Evolutionary conservation across 1,284 basidiomycete species (phyloP).

Genomic region (Taiwanofungus camphoratus): DNA sequence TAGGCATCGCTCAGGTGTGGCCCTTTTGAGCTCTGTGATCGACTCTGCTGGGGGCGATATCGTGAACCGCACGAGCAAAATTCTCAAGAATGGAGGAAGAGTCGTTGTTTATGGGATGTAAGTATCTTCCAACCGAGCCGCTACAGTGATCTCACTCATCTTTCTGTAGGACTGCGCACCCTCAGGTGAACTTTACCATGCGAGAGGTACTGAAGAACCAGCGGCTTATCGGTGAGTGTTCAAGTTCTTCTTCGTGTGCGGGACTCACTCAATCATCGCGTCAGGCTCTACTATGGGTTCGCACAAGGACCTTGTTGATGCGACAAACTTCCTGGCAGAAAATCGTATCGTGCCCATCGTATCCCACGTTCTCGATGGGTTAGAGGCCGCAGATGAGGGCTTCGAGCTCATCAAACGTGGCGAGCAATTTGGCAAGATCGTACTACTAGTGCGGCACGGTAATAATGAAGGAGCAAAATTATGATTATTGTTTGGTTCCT

Average conservation of each 20-base stretch:
- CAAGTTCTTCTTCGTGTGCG: constrained; percentile 4
- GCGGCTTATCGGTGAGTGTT: constrained; percentile 58
- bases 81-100: constrained; percentile 66
- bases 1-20: no score
- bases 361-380: constrained; percentile 57
- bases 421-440: constrained; percentile 74
- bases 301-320: constrained; percentile 65
- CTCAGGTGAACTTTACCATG: constrained; percentile 70
- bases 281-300: constrained; percentile 83
- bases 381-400: constrained; percentile 65
- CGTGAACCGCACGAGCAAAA: constrained; percentile 46
- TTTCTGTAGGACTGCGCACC: constrained; percentile 57
- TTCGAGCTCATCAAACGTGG: constrained; percentile 62
- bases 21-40: constrained; percentile 64
- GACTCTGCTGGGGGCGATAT: constrained; percentile 82
- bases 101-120: constrained; percentile 80
- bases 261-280: background rate
- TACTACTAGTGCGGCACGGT: constrained; percentile 37
- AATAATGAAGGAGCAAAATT: background rate
- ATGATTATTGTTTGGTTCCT: background rate
- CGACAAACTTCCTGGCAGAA: constrained; percentile 64
- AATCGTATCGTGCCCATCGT: constrained; percentile 72
- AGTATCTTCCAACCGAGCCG: constrained; percentile 21
- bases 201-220: constrained; percentile 75
- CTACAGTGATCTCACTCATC: background rate